Conservation (phyloP, 2,329 filamentous ascomycete species). For the Gaeumannomyces sp. region DNA sequence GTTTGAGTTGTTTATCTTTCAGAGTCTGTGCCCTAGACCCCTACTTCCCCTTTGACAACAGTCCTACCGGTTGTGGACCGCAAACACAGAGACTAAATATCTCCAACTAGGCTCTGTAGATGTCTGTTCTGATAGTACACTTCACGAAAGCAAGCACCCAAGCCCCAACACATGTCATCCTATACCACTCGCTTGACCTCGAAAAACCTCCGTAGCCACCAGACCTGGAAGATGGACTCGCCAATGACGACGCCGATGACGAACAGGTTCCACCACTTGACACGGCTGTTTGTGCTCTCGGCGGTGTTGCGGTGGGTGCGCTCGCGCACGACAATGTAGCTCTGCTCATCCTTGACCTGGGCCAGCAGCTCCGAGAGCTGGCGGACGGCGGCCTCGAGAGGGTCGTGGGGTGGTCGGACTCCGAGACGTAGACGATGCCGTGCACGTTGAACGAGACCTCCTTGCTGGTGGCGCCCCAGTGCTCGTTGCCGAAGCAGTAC, state of each 20-base stretch:
- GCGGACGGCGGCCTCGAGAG: constrained; percentile 85
- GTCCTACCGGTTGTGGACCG: background rate
- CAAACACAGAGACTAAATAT: background rate
- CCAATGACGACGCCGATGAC: constrained; percentile 83
- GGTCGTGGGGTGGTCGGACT: constrained; percentile 77
- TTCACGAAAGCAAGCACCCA: background rate
- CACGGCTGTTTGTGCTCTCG: constrained; percentile 92
- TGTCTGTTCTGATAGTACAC: background rate
- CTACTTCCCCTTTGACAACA: background rate
- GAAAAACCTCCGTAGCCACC: constrained; percentile 98
- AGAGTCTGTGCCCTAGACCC: background rate
- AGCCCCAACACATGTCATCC: background rate
- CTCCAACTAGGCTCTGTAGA: background rate
- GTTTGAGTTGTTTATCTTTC: background rate
- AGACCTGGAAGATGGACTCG: constrained; percentile 96
- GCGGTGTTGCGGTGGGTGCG: constrained; percentile 96
- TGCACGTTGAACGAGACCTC: constrained; percentile 99
- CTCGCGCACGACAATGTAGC: constrained; percentile 92
- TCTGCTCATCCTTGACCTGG: constrained; percentile 96
- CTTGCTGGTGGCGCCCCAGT: constrained; percentile 93
- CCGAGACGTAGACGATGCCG: constrained; percentile 93
- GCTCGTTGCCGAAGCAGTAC: constrained; percentile 99
- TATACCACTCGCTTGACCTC: constrained; percentile 69
- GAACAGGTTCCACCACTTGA: constrained; percentile 99
- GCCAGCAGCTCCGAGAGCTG: constrained; percentile 76